Percentiles rank a stretch among this genome's conserved stretches.
Evolutionary conservation across 2,329 filamentous ascomycete genomes (phyloP).

Genomic region (Endothia cerciana): DNA sequence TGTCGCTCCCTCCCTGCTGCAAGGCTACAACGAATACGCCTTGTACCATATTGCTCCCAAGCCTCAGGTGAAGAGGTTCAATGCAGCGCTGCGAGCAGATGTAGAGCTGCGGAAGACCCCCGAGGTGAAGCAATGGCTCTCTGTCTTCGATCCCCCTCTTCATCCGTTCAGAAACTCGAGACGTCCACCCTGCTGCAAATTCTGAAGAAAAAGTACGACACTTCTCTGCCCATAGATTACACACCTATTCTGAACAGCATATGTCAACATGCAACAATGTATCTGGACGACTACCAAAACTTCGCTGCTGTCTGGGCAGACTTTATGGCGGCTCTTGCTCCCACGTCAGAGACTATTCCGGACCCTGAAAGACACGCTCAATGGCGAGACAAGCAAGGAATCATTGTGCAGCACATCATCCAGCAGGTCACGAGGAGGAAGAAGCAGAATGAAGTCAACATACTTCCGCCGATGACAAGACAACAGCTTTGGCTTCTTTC

Average conservation of each 20-base stretch:
- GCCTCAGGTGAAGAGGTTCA: conserved; percentile 11
- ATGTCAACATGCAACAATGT: conserved; percentile 11
- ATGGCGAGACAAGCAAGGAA: conserved; percentile 1
- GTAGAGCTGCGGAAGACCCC: background rate
- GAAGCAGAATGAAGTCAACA: background rate
- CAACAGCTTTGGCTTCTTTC: conserved; percentile 16
- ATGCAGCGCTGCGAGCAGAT: background rate
- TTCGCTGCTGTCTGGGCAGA: background rate
- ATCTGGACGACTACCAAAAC: conserved; percentile 14
- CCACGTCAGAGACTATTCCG: background rate
- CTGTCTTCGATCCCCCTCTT: background rate
- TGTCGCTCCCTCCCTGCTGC: conserved; percentile 6
- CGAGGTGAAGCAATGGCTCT: conserved; percentile 18
- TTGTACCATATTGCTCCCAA: conserved; percentile 8
- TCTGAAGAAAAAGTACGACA: background rate
- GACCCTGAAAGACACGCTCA: background rate
- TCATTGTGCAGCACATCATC: background rate
- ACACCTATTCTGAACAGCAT: background rate
- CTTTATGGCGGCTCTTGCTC: background rate
- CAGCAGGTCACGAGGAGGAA: conserved; percentile 1
- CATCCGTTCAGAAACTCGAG: background rate
- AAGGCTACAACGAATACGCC: conserved; percentile 11
- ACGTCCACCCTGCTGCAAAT: background rate
- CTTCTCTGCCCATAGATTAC: background rate
- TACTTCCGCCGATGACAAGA: conserved; percentile 11